A percentile compares a stretch with the other conserved stretches of the same genome.
These are phyloP conservation scores for Gardenia jasminoides DNA, from an alignment of 257 asterid species.

Conservation along the genomic window DNA sequence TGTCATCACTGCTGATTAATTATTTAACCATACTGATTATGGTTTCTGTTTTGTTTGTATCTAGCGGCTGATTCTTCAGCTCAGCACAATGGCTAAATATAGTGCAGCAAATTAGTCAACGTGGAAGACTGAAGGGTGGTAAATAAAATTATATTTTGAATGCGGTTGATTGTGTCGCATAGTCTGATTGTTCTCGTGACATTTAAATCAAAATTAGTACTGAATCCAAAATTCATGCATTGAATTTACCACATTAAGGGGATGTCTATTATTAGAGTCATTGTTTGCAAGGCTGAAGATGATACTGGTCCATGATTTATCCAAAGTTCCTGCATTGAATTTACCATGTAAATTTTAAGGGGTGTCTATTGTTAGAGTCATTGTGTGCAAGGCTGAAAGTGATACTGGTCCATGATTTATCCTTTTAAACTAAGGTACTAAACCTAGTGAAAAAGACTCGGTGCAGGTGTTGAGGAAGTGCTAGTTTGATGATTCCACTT, in stretches of 20 bases:
- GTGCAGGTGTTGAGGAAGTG: background rate
- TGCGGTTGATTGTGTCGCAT: background rate
- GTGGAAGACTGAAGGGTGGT: background rate
- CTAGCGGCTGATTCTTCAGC: background rate
- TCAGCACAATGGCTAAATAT: background rate
- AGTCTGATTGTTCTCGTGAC: background rate
- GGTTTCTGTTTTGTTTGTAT: background rate
- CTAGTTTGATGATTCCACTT: background rate
- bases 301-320: background rate
- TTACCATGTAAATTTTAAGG: background rate
- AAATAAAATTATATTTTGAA: background rate
- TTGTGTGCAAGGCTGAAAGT: background rate
- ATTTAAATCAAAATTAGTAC: background rate
- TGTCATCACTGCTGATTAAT: constrained; percentile 10
- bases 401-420: background rate
- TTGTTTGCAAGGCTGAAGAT: background rate
- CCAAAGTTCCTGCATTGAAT: background rate
- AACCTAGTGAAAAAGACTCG: background rate
- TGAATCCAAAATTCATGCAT: no score
- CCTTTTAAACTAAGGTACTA: background rate
- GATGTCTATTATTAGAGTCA: background rate
- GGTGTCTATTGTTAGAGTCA: no score
- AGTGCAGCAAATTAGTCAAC: background rate
- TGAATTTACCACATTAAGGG: background rate
- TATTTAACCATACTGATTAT: background rate